Conservation (phyloP, 2,329 filamentous ascomycete genomes). For the Verticillium longisporum region DNA sequence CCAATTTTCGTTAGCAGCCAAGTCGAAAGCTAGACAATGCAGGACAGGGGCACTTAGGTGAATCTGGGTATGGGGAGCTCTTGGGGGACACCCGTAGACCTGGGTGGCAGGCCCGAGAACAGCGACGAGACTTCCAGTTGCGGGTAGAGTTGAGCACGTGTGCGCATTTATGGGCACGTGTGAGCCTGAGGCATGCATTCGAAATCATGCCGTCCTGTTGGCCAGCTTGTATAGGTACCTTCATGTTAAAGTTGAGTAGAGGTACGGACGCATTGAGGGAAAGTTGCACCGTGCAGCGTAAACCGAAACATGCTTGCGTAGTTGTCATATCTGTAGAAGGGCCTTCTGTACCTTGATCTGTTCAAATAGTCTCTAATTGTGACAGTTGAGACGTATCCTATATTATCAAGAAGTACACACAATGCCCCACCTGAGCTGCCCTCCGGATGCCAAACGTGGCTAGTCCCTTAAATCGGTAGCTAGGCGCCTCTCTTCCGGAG, state of each 20-base stretch:
- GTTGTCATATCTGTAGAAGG: no score
- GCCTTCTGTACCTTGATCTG: no score
- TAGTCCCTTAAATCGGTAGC: no score
- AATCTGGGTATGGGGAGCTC: constrained; percentile 6
- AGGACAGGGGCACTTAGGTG: constrained; percentile 12
- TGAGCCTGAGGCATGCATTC: constrained; percentile 9
- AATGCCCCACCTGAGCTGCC: no score
- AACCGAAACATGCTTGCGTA: no score
- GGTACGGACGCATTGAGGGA: no score
- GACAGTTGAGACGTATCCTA: no score
- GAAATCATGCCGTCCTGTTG: not conserved
- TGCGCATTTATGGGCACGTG: constrained; percentile 9
- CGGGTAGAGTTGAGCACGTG: constrained; percentile 9
- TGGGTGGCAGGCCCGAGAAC: not conserved
- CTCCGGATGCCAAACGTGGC: no score
- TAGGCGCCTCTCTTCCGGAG: no score
- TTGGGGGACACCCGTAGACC: constrained; percentile 6
- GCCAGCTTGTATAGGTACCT: not conserved
- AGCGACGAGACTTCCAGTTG: not conserved
- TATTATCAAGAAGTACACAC: no score
- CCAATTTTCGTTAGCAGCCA: constrained; percentile 13
- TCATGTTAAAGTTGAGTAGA: not conserved
- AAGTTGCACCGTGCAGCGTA: no score
- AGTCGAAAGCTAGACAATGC: constrained; percentile 3
- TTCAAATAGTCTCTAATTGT: no score